Evolutionary conservation across 1,139 yeast genomes (phyloP).

Genomic region (Tardiomyces digboiensis): DNA sequence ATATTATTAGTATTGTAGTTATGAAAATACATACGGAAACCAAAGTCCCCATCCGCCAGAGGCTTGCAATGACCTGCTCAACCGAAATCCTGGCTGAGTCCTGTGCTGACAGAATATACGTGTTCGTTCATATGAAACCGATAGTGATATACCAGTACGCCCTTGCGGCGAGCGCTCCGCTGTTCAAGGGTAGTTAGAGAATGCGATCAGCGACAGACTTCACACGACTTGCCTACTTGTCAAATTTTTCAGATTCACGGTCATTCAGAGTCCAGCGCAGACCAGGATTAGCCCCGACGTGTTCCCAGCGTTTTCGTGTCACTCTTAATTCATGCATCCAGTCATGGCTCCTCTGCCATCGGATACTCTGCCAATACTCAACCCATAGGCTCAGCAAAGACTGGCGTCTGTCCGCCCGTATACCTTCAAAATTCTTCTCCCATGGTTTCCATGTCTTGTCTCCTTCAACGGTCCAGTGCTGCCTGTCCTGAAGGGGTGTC

Average conservation of each 20-base stretch:
- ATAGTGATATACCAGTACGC: too few relatives aligned
- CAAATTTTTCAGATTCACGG: not conserved
- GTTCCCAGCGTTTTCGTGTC: not conserved
- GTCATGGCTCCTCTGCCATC: not conserved
- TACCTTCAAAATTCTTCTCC: not conserved
- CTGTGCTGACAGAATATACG: too few relatives aligned
- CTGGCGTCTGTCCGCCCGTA: not conserved
- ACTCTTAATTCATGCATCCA: not conserved
- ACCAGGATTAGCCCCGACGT: not conserved
- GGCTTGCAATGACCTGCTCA: too few relatives aligned
- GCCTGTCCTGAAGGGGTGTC: too few relatives aligned
- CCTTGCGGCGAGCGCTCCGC: too few relatives aligned
- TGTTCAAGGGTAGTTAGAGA: too few relatives aligned
- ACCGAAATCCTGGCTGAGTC: not conserved
- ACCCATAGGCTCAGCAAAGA: not conserved
- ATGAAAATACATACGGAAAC: too few relatives aligned
- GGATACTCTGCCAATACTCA: not conserved
- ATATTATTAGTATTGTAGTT: too few relatives aligned
- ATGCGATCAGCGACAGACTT: too few relatives aligned
- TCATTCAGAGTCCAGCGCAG: not conserved
- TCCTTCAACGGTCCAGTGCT: not conserved
- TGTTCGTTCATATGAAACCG: too few relatives aligned
- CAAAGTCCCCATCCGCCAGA: too few relatives aligned
- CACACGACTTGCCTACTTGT: not conserved
- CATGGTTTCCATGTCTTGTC: not conserved